phyloP scores from a whole-genome alignment of 441 rosid genomes.

The Jatropha podagrica region DNA sequence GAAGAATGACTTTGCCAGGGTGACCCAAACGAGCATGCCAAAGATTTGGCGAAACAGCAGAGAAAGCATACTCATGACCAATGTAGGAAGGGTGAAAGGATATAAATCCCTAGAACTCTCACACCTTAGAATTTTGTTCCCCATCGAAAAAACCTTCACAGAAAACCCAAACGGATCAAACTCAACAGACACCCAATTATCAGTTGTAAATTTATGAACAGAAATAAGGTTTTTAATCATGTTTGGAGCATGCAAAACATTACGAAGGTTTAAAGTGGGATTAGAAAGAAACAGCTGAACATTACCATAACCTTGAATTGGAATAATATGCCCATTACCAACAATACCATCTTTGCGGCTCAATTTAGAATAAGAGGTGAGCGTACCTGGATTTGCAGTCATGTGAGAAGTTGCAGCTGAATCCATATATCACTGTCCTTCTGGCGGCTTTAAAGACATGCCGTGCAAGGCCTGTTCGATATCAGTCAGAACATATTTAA shows the following conservation, averaged over 20 bases:
- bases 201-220: neutral
- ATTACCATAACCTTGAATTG: neutral
- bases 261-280: neutral
- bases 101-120: neutral
- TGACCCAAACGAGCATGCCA: neutral
- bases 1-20: neutral
- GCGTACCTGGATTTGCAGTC: neutral
- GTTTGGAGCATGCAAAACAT: neutral
- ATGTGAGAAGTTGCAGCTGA: neutral
- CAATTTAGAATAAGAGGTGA: neutral
- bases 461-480: neutral
- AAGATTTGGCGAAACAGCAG: neutral
- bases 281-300: neutral
- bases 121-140: neutral
- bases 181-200: neutral
- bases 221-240: neutral
- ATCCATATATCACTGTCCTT: neutral
- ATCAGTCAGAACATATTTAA: neutral
- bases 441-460: neutral
- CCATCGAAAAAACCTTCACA: conserved; percentile 4
- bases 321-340: neutral
- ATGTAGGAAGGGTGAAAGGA: neutral
- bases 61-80: neutral
- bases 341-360: neutral
- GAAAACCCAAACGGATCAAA: conserved; percentile 8